phyloP scores from a whole-genome alignment of 306 rosid genomes.

The Oemleria cerasiformis region DNA sequence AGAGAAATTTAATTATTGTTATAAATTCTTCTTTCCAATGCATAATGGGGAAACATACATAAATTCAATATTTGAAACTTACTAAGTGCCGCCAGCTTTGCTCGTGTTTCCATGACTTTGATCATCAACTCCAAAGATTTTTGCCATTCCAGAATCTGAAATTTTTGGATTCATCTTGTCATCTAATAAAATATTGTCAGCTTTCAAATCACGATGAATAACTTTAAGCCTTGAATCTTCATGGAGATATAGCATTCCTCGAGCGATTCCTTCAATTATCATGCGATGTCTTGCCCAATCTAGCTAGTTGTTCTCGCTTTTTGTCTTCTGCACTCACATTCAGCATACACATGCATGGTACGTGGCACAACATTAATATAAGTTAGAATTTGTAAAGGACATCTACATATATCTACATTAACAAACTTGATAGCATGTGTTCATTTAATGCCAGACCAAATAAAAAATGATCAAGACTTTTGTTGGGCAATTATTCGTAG shows the following conservation, averaged over 20 bases:
- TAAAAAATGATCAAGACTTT: too few relatives aligned
- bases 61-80: too few relatives aligned
- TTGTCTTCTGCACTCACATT: slow-evolving; percentile 19
- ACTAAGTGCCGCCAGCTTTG: slow-evolving; percentile 47
- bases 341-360: not conserved
- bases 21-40: too few relatives aligned
- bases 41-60: too few relatives aligned
- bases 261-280: slow-evolving; percentile 39
- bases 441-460: too few relatives aligned
- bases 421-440: too few relatives aligned
- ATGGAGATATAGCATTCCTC: slow-evolving; percentile 45
- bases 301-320: slow-evolving; percentile 16
- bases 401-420: not conserved
- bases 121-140: slow-evolving; percentile 12
- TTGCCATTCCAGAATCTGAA: slow-evolving; percentile 54
- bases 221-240: slow-evolving; percentile 46
- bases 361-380: not conserved
- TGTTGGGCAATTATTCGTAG: too few relatives aligned
- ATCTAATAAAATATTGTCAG: slow-evolving; percentile 40
- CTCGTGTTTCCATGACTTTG: slow-evolving; percentile 30
- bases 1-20: too few relatives aligned
- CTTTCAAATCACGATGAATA: slow-evolving; percentile 46
- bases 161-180: slow-evolving; percentile 35
- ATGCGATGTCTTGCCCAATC: slow-evolving; percentile 40
- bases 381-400: too few relatives aligned